phyloP scores from a whole-genome alignment of 2,329 filamentous ascomycete genomes.

The Capronia americana region DNA sequence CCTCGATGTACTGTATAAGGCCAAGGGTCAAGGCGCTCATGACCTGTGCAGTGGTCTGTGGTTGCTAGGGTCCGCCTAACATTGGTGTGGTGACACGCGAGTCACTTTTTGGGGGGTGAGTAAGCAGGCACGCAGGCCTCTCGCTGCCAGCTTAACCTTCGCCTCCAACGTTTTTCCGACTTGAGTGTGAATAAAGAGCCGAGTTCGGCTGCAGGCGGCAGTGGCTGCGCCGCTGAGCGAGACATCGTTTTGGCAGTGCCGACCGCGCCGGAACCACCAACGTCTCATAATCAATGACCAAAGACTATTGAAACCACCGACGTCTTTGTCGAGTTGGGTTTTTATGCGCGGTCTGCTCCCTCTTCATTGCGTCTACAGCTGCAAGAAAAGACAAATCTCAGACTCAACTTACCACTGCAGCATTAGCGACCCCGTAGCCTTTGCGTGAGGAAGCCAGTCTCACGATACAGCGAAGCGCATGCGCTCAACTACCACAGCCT shows the following conservation, averaged over 20 bases:
- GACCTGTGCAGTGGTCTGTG: not conserved
- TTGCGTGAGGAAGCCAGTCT: not conserved
- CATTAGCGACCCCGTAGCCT: not conserved
- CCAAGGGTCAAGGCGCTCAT: not conserved
- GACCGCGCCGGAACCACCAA: slow-evolving; percentile 14
- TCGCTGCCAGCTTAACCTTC: not conserved
- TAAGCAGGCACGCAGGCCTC: not conserved
- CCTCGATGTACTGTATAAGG: not conserved
- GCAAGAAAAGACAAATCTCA: not conserved
- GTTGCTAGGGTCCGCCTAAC: not conserved
- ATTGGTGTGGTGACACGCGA: not conserved
- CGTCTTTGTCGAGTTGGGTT: not conserved
- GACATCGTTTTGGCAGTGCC: slow-evolving; percentile 5
- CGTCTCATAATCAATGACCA: slow-evolving; percentile 17
- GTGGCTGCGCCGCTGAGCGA: slow-evolving; percentile 8
- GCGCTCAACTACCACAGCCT: not conserved
- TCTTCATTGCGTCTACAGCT: not conserved
- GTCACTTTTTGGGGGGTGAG: not conserved
- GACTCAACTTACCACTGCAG: not conserved
- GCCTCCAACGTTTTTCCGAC: slow-evolving; percentile 4
- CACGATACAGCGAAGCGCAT: not conserved
- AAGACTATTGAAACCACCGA: slow-evolving; percentile 2
- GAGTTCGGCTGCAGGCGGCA: slow-evolving; percentile 10
- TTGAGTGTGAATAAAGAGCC: slow-evolving; percentile 7
- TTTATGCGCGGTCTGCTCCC: not conserved